A percentile compares a stretch with the other conserved stretches of the same genome.
phyloP scores from a whole-genome alignment of 768 basidiomycete species.

The Pleurotus eryngii region DNA sequence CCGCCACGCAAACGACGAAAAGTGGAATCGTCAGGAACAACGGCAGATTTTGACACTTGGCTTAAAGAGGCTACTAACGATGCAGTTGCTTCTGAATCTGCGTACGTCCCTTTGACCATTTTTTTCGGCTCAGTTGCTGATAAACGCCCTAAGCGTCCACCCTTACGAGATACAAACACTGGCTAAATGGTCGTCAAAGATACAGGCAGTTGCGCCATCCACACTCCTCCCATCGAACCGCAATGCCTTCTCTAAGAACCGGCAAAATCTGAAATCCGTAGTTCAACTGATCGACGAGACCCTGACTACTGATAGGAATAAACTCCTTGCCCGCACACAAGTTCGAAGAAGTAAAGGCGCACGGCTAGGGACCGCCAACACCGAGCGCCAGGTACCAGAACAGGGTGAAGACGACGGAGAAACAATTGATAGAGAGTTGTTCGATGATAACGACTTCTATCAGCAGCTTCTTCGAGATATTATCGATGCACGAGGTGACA shows the following conservation, averaged over 20 bases:
- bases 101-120: constrained; percentile 33
- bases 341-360: constrained; percentile 45
- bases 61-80: constrained; percentile 42
- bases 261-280: constrained; percentile 57
- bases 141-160: constrained; percentile 49
- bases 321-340: constrained; percentile 63
- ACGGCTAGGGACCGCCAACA: constrained; percentile 33
- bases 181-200: constrained; percentile 93
- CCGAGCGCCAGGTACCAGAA: neutral
- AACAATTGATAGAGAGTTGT: constrained; percentile 46
- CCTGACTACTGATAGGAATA: constrained; percentile 48
- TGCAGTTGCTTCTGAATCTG: constrained; percentile 44
- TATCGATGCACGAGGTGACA: constrained; percentile 64
- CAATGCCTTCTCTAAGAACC: constrained; percentile 63
- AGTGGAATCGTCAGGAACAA: constrained; percentile 25
- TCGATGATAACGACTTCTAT: constrained; percentile 93
- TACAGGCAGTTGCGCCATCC: constrained; percentile 86
- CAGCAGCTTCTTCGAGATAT: constrained; percentile 89
- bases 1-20: constrained; percentile 60
- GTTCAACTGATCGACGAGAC: constrained; percentile 78
- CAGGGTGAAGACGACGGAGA: constrained; percentile 24
- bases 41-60: constrained; percentile 29
- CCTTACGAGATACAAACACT: constrained; percentile 74
- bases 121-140: neutral
- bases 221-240: constrained; percentile 67